These are phyloP conservation scores for Eleusine indica DNA, from an alignment of 176 grass and related monocot species.

Conservation along the genomic window DNA sequence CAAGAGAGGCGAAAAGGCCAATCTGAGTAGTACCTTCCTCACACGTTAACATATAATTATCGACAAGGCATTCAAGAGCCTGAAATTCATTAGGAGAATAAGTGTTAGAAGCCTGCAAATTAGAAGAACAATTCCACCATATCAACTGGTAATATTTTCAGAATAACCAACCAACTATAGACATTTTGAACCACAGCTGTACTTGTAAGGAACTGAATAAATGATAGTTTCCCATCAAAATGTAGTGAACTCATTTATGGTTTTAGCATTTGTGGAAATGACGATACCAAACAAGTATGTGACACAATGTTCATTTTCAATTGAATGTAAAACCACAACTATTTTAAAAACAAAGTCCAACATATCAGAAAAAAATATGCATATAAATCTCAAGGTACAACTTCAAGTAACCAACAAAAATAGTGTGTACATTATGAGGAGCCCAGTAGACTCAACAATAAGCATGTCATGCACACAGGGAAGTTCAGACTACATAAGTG, in stretches of 20 bases:
- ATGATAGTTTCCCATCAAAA: not conserved
- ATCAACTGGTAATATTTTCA: not conserved
- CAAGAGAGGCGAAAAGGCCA: conserved; percentile 12
- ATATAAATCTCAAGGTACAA: not conserved
- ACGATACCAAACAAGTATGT: not conserved
- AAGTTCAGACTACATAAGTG: not conserved
- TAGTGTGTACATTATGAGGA: not conserved
- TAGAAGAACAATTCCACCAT: conserved; percentile 7
- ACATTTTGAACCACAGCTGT: conserved; percentile 8
- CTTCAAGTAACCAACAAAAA: not conserved
- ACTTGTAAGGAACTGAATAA: not conserved
- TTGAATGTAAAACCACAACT: conserved; percentile 12
- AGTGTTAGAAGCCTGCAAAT: conserved; percentile 26
- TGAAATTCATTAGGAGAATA: conserved; percentile 42
- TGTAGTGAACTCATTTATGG: conserved; percentile 6
- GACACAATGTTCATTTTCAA: conserved; percentile 1
- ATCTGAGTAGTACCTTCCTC: conserved; percentile 73
- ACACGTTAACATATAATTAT: conserved; percentile 97
- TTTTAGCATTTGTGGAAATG: conserved; percentile 8
- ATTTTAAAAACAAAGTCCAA: conserved; percentile 11
- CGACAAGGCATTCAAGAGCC: conserved; percentile 94
- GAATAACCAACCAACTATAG: not conserved
- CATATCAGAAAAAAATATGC: not conserved
- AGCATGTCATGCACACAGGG: not conserved
- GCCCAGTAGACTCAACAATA: not conserved